Percentiles rank a stretch among this genome's conserved stretches.
These are phyloP conservation scores for Penicillium taxi DNA, from an alignment of 495 filamentous ascomycete species.

Conservation along the genomic window DNA sequence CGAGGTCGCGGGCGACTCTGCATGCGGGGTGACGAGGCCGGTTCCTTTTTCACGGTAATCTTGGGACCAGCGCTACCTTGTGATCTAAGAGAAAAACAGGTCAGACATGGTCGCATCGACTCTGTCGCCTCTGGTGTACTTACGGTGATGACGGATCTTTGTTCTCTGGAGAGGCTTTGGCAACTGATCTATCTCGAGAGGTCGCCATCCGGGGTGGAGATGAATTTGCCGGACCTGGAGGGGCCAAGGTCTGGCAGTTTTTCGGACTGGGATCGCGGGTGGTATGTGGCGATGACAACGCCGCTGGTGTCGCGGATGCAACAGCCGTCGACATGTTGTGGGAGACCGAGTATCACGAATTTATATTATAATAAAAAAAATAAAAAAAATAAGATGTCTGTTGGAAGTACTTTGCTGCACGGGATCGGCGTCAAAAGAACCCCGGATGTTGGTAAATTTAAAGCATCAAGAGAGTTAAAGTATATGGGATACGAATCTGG, in stretches of 20 bases:
- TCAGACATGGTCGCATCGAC: background rate
- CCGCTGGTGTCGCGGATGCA: constrained; percentile 39
- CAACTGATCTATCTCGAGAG: constrained; percentile 33
- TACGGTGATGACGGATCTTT: constrained; percentile 50
- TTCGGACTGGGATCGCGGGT: constrained; percentile 44
- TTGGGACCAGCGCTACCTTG: constrained; percentile 52
- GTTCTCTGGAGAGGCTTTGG: constrained; percentile 41
- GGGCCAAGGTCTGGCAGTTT: constrained; percentile 37
- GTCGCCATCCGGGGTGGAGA: constrained; percentile 31
- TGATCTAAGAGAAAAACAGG: constrained; percentile 13
- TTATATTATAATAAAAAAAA: background rate
- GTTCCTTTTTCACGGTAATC: constrained; percentile 95
- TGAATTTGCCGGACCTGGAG: constrained; percentile 28
- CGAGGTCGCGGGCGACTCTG: constrained; percentile 74
- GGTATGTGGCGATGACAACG: constrained; percentile 41
- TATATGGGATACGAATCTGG: background rate
- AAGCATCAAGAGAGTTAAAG: background rate
- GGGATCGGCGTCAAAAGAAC: constrained; percentile 5
- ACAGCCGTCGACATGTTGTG: constrained; percentile 46
- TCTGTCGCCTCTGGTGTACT: constrained; percentile 21
- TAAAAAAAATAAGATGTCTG: background rate
- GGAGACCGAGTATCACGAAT: background rate
- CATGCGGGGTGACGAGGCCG: constrained; percentile 72
- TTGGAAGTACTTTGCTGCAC: background rate
- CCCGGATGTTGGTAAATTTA: constrained; percentile 2